Evolutionary conservation across 2,329 filamentous ascomycete species (phyloP), one percentile per base, ranked within the genome.

Genomic region (Orbilia blumenaviensis): DNA sequence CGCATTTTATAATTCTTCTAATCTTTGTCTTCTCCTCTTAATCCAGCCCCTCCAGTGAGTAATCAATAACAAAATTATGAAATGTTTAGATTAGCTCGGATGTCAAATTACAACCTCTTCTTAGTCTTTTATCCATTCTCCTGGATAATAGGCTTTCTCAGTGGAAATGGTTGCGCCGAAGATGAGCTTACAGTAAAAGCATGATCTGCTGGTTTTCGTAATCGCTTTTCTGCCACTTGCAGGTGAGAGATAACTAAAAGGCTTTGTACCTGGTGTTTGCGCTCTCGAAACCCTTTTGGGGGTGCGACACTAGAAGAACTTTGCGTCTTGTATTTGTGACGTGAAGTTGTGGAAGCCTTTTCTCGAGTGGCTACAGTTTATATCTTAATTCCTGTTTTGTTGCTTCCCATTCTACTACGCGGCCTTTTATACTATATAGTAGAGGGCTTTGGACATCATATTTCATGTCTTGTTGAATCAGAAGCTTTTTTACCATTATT

Each of bases 141-240:
- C 84, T 50, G 21, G 8, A 38, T 46, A 38, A 50, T 42, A 21
- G n/a, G n/a, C 58, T 36, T 48, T 83, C 83, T 83, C 84, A 84
- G 90, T 97, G 92, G 91, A 92, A 93, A 89, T 71, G 88, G 89
- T 94, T 95, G 94, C 93, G 94, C 93, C 93, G 92, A 94, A 96
- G 93, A 96, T 93, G 93, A 97, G 93, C 93, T 95, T 88, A 96
- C 87, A 95, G 87, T 82, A 83, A 89, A 83, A 78, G 73, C 16
- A 56, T 38, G 52, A 56, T 56, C 9, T 56, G 52, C 42, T 56
- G 52, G 29, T 56, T 54, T 54, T 52, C 48, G 27, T 60, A 36
- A 38, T 32, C 42, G 50, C 29, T 38, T 72, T 16, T 56, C 32
- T 56, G 69, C 71, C 71, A 58, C 62, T 48, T 48, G 29, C 62